These are phyloP conservation scores for Elsinoe necatrix DNA, from an alignment of 2,329 filamentous ascomycete species.

Conservation along the genomic window DNA sequence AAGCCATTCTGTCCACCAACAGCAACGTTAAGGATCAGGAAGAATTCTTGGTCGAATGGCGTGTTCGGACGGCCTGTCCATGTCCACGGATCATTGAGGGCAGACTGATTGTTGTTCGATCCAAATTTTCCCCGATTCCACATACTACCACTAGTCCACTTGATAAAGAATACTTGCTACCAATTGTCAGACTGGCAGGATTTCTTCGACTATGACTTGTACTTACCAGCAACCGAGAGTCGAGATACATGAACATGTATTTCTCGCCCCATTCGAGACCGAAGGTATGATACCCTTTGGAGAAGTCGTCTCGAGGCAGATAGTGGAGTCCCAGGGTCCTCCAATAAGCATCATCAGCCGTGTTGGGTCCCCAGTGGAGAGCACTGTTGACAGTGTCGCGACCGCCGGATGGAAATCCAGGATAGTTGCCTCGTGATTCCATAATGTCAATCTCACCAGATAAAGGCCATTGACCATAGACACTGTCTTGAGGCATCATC, in stretches of 20 bases:
- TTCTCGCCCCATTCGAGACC: slow-evolving; percentile 46
- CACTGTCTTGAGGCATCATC: slow-evolving; percentile 43
- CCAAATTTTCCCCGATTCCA: slow-evolving; percentile 62
- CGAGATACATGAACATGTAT: slow-evolving; percentile 48
- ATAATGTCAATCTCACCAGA: slow-evolving; percentile 49
- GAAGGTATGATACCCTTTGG: slow-evolving; percentile 42
- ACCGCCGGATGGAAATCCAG: slow-evolving; percentile 33
- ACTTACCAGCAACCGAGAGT: slow-evolving; percentile 32
- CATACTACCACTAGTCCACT: slow-evolving; percentile 29
- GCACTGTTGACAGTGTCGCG: slow-evolving; percentile 38
- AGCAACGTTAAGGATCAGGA: slow-evolving; percentile 65
- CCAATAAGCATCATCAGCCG: slow-evolving; percentile 25
- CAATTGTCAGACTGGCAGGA: slow-evolving; percentile 7
- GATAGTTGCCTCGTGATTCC: slow-evolving; percentile 42
- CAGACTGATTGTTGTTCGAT: slow-evolving; percentile 52
- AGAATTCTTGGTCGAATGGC: slow-evolving; percentile 69
- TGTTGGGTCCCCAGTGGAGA: slow-evolving; percentile 40
- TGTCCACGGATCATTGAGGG: slow-evolving; percentile 56
- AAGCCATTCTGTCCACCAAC: slow-evolving; percentile 73
- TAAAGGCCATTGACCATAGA: slow-evolving; percentile 45
- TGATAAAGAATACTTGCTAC: slow-evolving; percentile 16
- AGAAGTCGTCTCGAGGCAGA: slow-evolving; percentile 31
- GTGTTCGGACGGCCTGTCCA: slow-evolving; percentile 48
- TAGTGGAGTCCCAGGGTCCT: slow-evolving; percentile 25
- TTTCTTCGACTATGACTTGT: background rate